Evolutionary conservation across 306 rosid genomes (phyloP), one percentile per base, ranked within the genome.

Genomic region (Fragaria ananassa): DNA sequence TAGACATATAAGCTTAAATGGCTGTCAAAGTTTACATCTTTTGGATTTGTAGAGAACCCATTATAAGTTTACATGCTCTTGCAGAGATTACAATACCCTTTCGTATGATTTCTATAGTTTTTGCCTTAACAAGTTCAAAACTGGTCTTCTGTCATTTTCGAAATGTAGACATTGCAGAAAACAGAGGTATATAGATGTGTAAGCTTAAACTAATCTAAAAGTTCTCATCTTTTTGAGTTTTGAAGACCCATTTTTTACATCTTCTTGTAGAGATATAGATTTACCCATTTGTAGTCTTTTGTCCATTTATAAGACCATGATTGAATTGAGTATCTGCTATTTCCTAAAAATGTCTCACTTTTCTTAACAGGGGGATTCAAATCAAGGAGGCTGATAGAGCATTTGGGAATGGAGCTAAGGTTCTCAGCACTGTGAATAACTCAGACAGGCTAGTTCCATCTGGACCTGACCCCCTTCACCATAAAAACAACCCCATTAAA

Each of bases 391-490:
- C 66, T 37, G 66, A 41, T 6, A 5, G 25, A 42, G 70, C 46
- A 62, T 68, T 68, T 74, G 54, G 66, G 60, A 82, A 88, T 54
- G 85, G 75, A 68, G 80, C 15, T 81, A 62, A 47, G 42, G 74
- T 10, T 71, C 56, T 78, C 54, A 31, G 1, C 13, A 70, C 37
- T n/a, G 82, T 81, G 60, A 88, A 79, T 81, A 87, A 79, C 58
- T 88, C 91, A 2, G 90, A 85, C 46, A 90, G 96, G 84, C 37
- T 72, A 81, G 90, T 92, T 29, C 93, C 89, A 37, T 81, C 93
- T 3, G 97, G 91, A 80, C 89, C 95, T 60, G 88, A 92, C 58
- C 96, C 92, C 67, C 96, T 90, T 72, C 96, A 88, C 50, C 62
- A 80, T 80, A 44, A 44, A 2, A 62, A 80, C 49, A 69, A 83